Base-by-base conservation (phyloP, 2,329 filamentous ascomycete species). In the Cordyceps tenuipes region DNA sequence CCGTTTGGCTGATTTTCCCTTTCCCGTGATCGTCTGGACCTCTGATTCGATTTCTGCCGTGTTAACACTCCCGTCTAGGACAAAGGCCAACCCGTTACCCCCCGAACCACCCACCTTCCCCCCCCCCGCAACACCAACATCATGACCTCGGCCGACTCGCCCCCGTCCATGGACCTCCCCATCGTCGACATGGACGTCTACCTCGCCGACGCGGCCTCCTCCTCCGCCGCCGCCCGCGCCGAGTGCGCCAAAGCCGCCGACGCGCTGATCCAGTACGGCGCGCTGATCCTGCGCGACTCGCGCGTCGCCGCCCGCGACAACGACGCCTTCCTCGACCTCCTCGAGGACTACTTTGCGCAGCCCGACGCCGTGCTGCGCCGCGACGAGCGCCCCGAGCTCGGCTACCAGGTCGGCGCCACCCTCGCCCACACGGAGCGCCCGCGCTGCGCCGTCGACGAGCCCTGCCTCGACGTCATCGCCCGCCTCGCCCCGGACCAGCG, bases 301-400 rank as follows among this genome's bases (percentile, higher is more conserved):
- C 81, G 82, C 63, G 82, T 84, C 13, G 74, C 79, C 19, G 79
- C 82, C 65, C 65, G 71, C 2, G 79, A 83, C 71, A 85, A 85
- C 72, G 72, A 73, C 29, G 71, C 74, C 58, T 85, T 85, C 65
- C 78, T 85, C 60, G 81, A 85, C 69, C 75, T 85, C 43, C 77
- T 85, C n/a, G 82, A 85, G 71, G 81, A 84, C 73, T 85, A 85
- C 75, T 85, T 85, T 67, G 81, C 81, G 39, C 82, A 85, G 70
- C 78, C 82, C 17, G 72, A 73, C 19, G 75, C 69, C 9, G 69
- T 67, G 2, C 75, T 85, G 41, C 70, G 69, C 53, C 68, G 67
- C 41, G 82, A 85, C 64, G 81, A 84, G 72, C 77, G 81, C 2
- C 82, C 82, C 6, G 79, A 80, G 66, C 72, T 85, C 29, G 77